Conservation (phyloP, 129 eudicot species). For the Artemisia tridentata region DNA sequence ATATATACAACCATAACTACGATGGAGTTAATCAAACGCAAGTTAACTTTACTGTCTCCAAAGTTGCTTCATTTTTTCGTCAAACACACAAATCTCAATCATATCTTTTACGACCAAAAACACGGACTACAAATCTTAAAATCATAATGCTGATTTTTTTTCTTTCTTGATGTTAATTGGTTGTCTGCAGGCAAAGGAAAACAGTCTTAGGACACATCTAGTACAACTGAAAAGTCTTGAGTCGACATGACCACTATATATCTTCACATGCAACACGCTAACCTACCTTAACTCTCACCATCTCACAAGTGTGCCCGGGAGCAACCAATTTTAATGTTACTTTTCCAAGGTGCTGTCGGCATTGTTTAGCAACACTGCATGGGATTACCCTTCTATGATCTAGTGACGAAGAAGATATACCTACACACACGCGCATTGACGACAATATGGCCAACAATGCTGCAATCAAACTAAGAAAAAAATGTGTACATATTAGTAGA, state of each 20-base stretch:
- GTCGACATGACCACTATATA: slow-evolving; percentile 15
- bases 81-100: neutral
- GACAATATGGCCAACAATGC: slow-evolving; percentile 14
- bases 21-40: too few relatives aligned
- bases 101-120: slow-evolving; percentile 1
- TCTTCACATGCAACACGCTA: slow-evolving; percentile 20
- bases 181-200: slow-evolving; percentile 62
- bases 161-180: neutral
- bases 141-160: neutral
- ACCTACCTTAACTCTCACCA: slow-evolving; percentile 6
- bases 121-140: neutral
- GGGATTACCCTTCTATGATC: slow-evolving; percentile 12
- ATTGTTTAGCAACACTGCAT: too few relatives aligned
- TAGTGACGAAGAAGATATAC: slow-evolving; percentile 24
- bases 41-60: neutral
- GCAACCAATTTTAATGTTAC: slow-evolving; percentile 4
- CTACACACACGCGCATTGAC: neutral
- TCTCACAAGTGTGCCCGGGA: slow-evolving; percentile 4
- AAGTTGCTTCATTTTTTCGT: neutral
- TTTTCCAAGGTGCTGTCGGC: neutral
- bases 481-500: slow-evolving; percentile 20
- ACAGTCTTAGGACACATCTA: slow-evolving; percentile 80
- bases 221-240: slow-evolving; percentile 54
- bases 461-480: slow-evolving; percentile 1
- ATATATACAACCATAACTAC: too few relatives aligned